These are phyloP conservation scores for Puccinia horiana DNA, from an alignment of 1,284 basidiomycete genomes.

Conservation along the genomic window DNA sequence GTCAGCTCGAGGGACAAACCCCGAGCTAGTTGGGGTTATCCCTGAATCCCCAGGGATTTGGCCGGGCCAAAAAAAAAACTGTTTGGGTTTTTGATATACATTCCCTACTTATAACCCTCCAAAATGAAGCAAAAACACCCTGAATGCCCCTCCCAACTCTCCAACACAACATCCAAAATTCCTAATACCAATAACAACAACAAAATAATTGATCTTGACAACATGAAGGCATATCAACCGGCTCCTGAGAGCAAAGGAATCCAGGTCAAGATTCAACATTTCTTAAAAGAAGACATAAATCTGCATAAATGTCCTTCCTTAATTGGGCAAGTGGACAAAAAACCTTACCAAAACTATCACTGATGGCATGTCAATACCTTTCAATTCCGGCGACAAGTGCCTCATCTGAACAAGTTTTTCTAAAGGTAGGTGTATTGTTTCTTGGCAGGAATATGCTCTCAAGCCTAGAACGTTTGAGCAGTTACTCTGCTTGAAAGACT, in stretches of 20 bases:
- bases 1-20: too few relatives aligned
- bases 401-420: constrained; percentile 18
- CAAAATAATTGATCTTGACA: too few relatives aligned
- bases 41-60: too few relatives aligned
- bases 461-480: background rate
- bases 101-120: too few relatives aligned
- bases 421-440: background rate
- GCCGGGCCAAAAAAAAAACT: too few relatives aligned
- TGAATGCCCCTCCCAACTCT: too few relatives aligned
- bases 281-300: background rate
- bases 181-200: too few relatives aligned
- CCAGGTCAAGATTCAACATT: background rate
- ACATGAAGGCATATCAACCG: background rate
- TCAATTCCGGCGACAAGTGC: background rate
- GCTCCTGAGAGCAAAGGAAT: too few relatives aligned
- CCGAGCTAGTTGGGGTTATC: too few relatives aligned
- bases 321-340: background rate
- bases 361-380: constrained; percentile 1
- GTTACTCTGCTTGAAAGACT: constrained; percentile 16
- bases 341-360: background rate
- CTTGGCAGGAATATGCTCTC: background rate
- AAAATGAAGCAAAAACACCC: too few relatives aligned
- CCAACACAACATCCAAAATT: too few relatives aligned
- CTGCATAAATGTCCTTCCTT: background rate
- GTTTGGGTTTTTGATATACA: too few relatives aligned